Evolutionary conservation across 345 rosid species (phyloP).

Genomic region (Clarkia xantiana): DNA sequence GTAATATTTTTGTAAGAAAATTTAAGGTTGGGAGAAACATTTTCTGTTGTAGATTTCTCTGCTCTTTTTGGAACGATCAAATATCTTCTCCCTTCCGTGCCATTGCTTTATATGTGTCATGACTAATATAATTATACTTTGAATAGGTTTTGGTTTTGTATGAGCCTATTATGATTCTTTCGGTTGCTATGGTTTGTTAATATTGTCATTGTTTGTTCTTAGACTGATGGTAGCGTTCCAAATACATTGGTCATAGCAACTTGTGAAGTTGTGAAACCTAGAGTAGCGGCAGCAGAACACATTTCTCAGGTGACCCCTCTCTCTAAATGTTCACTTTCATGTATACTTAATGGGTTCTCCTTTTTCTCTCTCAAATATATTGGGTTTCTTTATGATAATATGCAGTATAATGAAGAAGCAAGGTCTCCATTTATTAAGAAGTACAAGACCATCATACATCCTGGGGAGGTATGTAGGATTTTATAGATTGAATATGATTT

Average conservation of each 20-base stretch:
- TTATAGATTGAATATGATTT: too few species aligned
- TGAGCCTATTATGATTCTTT: not conserved
- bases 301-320: constrained; percentile 46
- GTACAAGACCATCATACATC: constrained; percentile 97
- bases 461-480: constrained; percentile 64
- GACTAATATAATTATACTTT: too few species aligned
- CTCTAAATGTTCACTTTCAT: not conserved
- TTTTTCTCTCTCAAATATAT: not conserved
- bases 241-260: constrained; percentile 84
- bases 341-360: not conserved
- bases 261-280: constrained; percentile 66
- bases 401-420: constrained; percentile 96
- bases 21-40: too few species aligned
- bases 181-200: not conserved
- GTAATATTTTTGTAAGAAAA: not conserved
- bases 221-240: constrained; percentile 91
- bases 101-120: too few species aligned
- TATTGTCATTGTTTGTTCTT: constrained; percentile 8
- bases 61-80: too few species aligned
- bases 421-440: constrained; percentile 97
- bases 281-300: constrained; percentile 82
- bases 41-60: too few species aligned
- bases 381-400: not conserved
- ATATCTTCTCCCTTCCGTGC: too few species aligned
- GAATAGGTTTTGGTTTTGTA: too few species aligned